Evolutionary conservation across 78 protist genomes (phyloP).

Genomic region (Isochrysis galbana): DNA sequence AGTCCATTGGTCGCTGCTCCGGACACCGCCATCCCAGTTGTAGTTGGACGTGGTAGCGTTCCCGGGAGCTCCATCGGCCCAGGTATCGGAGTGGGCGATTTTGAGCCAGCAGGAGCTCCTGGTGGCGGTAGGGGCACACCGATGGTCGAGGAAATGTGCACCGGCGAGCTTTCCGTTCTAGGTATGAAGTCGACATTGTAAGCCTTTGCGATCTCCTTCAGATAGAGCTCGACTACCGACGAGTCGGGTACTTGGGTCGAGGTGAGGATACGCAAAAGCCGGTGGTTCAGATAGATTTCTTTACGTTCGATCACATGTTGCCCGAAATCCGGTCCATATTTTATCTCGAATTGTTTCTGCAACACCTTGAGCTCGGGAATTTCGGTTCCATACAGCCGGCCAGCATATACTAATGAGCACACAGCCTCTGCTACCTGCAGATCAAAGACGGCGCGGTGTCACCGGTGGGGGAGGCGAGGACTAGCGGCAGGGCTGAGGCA

Average conservation of each 20-base stretch:
- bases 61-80: too few species aligned
- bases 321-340: not conserved
- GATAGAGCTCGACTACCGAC: not conserved
- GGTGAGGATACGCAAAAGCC: not conserved
- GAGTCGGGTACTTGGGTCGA: not conserved
- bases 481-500: not conserved
- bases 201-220: conserved; percentile 8
- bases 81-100: too few species aligned
- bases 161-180: too few species aligned
- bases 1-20: too few species aligned
- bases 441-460: not conserved
- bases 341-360: not conserved
- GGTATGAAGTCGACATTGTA: not conserved
- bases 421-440: not conserved
- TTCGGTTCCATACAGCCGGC: not conserved
- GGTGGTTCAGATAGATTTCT: not conserved
- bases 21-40: too few species aligned
- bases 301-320: not conserved
- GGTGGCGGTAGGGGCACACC: not conserved
- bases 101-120: too few species aligned
- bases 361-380: conserved; percentile 12
- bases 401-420: not conserved
- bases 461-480: not conserved
- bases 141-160: not conserved
- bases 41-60: too few species aligned